phyloP scores from a whole-genome alignment of 495 filamentous ascomycete genomes.

The Aspergillus cristatus region DNA sequence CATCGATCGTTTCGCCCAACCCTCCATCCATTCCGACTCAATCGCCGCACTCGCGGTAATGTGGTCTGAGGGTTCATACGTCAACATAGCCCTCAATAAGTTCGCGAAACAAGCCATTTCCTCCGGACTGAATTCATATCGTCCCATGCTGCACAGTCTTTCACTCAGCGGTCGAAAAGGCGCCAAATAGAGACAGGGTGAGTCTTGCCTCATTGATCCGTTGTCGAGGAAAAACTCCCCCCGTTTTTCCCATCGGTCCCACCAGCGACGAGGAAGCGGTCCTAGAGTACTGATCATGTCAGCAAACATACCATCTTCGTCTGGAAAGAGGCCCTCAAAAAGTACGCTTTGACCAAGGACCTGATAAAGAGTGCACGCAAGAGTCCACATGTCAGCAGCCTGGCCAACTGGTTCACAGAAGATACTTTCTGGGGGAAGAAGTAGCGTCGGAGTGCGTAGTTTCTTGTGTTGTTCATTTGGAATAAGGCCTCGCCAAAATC shows the following conservation, averaged over 20 bases:
- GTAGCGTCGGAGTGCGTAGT: constrained; percentile 7
- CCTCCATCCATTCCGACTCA: constrained; percentile 7
- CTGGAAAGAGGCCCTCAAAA: constrained; percentile 10
- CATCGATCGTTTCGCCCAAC: no score
- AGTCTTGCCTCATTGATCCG: constrained; percentile 7
- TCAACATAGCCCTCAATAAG: constrained; percentile 17
- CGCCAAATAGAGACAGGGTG: constrained; percentile 1
- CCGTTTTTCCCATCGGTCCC: constrained; percentile 9
- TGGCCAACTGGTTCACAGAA: constrained; percentile 9
- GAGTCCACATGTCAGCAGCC: constrained; percentile 12
- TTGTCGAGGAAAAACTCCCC: constrained; percentile 6
- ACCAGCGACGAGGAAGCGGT: constrained; percentile 11
- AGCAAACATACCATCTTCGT: constrained; percentile 9
- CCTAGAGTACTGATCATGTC: constrained; percentile 16
- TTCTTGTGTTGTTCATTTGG: constrained; percentile 3
- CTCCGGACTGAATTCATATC: constrained; percentile 7
- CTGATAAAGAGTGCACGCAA: constrained; percentile 15
- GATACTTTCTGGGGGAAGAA: constrained; percentile 8
- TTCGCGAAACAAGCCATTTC: constrained; percentile 16
- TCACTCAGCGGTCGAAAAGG: constrained; percentile 8
- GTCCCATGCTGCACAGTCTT: constrained; percentile 14
- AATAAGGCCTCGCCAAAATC: constrained; percentile 7
- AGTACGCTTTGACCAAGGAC: constrained; percentile 13
- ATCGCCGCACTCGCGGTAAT: constrained; percentile 7
- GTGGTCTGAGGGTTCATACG: constrained; percentile 20